phyloP scores from a whole-genome alignment of 169 alveolate genomes.

The Cryptosporidium ryanae region DNA sequence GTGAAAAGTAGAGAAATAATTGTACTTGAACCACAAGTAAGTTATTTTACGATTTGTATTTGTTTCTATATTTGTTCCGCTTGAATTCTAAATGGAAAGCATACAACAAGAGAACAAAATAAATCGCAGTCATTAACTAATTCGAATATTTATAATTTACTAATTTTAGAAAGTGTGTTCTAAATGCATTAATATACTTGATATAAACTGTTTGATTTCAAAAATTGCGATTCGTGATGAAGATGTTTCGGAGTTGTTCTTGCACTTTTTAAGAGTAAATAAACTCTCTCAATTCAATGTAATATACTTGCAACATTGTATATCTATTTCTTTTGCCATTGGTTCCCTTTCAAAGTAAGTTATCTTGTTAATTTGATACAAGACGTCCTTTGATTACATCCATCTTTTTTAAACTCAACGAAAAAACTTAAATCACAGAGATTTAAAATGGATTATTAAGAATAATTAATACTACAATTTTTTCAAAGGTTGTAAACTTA shows the following conservation, averaged over 20 bases:
- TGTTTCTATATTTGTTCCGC: too few relatives aligned
- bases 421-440: too few relatives aligned
- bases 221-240: background rate
- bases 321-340: conserved; percentile 42
- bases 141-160: background rate
- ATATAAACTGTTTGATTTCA: conserved; percentile 26
- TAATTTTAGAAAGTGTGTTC: conserved; percentile 39
- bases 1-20: conserved; percentile 7
- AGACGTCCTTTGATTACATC: too few relatives aligned
- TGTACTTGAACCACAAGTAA: conserved; percentile 19
- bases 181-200: conserved; percentile 42
- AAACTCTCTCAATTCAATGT: conserved; percentile 17
- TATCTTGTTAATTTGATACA: background rate
- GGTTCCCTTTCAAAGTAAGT: conserved; percentile 62
- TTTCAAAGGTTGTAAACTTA: too few relatives aligned
- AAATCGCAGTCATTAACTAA: background rate
- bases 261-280: conserved; percentile 62
- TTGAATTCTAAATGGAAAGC: too few relatives aligned
- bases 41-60: background rate
- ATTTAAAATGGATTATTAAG: too few relatives aligned
- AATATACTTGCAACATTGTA: conserved; percentile 44
- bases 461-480: too few relatives aligned
- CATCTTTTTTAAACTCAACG: too few relatives aligned
- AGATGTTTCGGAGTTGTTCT: conserved; percentile 18
- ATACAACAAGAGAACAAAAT: background rate